These are phyloP conservation scores for Globisporangium alternatum DNA, from an alignment of 352 stramenopile species.

Conservation along the genomic window DNA sequence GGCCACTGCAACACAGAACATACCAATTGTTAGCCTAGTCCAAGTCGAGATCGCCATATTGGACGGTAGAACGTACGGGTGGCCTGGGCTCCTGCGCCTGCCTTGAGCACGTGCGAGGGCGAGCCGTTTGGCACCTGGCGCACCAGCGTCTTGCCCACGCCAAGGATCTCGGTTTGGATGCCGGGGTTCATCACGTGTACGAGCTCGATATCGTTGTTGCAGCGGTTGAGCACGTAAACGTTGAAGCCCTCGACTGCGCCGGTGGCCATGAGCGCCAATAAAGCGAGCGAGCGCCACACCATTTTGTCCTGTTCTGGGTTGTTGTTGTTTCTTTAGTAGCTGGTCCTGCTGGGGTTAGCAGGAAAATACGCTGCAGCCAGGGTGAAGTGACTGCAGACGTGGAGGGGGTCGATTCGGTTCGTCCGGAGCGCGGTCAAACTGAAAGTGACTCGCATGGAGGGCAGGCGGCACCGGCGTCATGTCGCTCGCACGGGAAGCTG, in stretches of 20 bases:
- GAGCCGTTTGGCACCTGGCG: conserved; percentile 25
- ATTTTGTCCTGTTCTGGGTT: conserved; percentile 18
- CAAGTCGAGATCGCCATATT: neutral
- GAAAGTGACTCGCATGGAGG: conserved; percentile 8
- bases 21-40: conserved; percentile 14
- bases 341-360: neutral
- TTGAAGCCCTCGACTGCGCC: conserved; percentile 30
- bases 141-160: conserved; percentile 34
- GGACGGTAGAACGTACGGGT: conserved; percentile 35
- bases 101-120: conserved; percentile 50
- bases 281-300: conserved; percentile 31
- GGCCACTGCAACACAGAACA: conserved; percentile 27
- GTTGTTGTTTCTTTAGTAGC: neutral
- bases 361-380: conserved; percentile 13
- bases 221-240: conserved; percentile 59
- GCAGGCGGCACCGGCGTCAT: neutral
- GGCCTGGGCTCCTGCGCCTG: conserved; percentile 38
- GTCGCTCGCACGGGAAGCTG: neutral
- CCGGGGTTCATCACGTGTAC: conserved; percentile 32
- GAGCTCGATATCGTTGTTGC: conserved; percentile 38
- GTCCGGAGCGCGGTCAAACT: conserved; percentile 12
- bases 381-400: conserved; percentile 8
- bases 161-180: conserved; percentile 24
- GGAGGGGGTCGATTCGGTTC: conserved; percentile 1
- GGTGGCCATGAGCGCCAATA: conserved; percentile 29